These are phyloP conservation scores for Kodamaea fungicola DNA, from an alignment of 1,139 yeast species.

Conservation along the genomic window DNA sequence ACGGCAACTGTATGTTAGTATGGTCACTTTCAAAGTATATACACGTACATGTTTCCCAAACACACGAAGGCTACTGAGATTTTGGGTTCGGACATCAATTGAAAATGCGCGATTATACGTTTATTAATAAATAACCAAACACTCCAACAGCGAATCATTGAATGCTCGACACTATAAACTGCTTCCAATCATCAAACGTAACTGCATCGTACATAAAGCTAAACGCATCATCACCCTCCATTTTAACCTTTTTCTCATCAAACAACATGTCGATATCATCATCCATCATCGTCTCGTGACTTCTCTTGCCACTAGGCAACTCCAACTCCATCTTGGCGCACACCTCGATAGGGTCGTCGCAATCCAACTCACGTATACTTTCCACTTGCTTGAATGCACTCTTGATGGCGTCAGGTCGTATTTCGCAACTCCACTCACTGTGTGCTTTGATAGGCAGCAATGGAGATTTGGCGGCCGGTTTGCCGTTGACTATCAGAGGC, in stretches of 20 bases:
- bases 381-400: slow-evolving; percentile 48
- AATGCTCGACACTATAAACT: slow-evolving; percentile 19
- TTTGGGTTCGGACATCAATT: slow-evolving; percentile 8
- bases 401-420: slow-evolving; percentile 43
- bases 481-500: slow-evolving; percentile 11
- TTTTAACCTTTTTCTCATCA: slow-evolving; percentile 32
- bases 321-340: slow-evolving; percentile 17
- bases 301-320: slow-evolving; percentile 17
- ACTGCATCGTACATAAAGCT: slow-evolving; percentile 31
- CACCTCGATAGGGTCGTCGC: slow-evolving; percentile 28
- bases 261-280: slow-evolving; percentile 38
- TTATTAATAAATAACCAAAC: background rate
- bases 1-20: slow-evolving; percentile 56
- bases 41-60: slow-evolving; percentile 78
- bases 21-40: background rate
- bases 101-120: background rate
- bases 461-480: slow-evolving; percentile 27
- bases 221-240: slow-evolving; percentile 19
- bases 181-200: slow-evolving; percentile 41
- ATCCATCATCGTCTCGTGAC: slow-evolving; percentile 18
- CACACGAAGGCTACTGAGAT: slow-evolving; percentile 85
- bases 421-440: slow-evolving; percentile 43
- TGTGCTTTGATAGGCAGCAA: slow-evolving; percentile 26
- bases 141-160: slow-evolving; percentile 7
- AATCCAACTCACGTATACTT: slow-evolving; percentile 28